Evolutionary conservation across 225 moss, liverwort and hornwort species (phyloP), one percentile per base, ranked within the genome.

Genomic region (Antitrichia curtipendula): DNA sequence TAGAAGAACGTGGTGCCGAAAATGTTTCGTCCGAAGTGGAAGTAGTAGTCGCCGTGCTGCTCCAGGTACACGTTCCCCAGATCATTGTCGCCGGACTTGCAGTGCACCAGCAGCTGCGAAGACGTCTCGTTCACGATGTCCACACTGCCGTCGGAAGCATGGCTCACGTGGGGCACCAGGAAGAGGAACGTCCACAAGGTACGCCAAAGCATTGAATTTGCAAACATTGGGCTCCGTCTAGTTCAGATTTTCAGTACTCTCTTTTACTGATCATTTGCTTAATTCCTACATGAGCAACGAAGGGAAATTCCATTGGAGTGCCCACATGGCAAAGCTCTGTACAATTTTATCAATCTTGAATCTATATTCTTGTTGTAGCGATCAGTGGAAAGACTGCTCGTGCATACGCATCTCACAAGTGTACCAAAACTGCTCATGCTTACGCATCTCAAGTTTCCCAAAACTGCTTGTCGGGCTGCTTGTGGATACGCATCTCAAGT

Each of bases 1-100:
- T 89, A 87, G 85, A 92, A 90, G 78, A 90, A 87, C 20, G 92
- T 92, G 63, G 90, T 90, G 86, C 92, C 88, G 45, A 90, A 87
- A 43, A 88, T 75, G 47, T 85, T 90, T 58, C 88, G 92, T 4
- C 88, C 82, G 28, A 92, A 92, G 25, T 82, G 88, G 81, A 92
- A 90, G 84, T 90, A 86, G 87, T 81, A 92, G 84, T 88, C 85
- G 12, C 90, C 92, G 16, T 52, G 78, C 38, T 92, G 90, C 71
- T 87, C 57, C 13, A 90, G 7, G 52, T 92, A 92, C 27, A 90
- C 71, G 50, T 57, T 70, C 17, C 90, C 92, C 45, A 92, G n/a
- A 53, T 92, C 90, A 24, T 89, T 38, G 72, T 92, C 87, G 29
- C 81, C 84, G 15, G 92, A 92, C 78, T 87, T 90, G 85, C 92